A percentile compares a stretch with the other conserved stretches of the same genome.
These are phyloP conservation scores for Colletotrichum camelliae DNA, from an alignment of 2,329 filamentous ascomycete species.

Conservation along the genomic window DNA sequence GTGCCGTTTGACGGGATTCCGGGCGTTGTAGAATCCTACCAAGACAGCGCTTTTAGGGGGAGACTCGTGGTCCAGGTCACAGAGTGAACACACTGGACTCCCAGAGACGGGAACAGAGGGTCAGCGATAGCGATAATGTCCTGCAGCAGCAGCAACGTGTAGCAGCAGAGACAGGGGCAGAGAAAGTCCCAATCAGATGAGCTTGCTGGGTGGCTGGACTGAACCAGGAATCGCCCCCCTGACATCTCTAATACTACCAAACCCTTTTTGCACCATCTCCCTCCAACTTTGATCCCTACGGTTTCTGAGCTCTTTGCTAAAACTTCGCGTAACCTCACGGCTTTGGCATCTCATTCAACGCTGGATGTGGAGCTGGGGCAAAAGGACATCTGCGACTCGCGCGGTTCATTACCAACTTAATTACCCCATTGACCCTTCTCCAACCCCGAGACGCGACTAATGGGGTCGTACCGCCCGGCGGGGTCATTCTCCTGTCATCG, in stretches of 20 bases:
- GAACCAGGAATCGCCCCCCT: neutral
- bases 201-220: neutral
- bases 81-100: neutral
- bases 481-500: neutral
- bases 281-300: neutral
- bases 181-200: neutral
- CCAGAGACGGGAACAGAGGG: neutral
- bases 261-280: too few species aligned
- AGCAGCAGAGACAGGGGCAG: neutral
- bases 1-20: slow-evolving; percentile 31
- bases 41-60: slow-evolving; percentile 31
- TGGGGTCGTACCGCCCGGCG: neutral
- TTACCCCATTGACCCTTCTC: slow-evolving; percentile 2
- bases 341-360: neutral
- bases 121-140: neutral
- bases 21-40: slow-evolving; percentile 30
- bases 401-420: neutral
- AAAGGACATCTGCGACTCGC: neutral
- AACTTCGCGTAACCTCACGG: neutral
- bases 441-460: neutral
- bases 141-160: neutral
- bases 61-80: slow-evolving; percentile 32
- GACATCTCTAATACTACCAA: neutral
- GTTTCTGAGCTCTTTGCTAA: neutral
- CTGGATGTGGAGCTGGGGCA: neutral